Conservation (phyloP, 441 rosid species). For the Brassica balearica region DNA sequence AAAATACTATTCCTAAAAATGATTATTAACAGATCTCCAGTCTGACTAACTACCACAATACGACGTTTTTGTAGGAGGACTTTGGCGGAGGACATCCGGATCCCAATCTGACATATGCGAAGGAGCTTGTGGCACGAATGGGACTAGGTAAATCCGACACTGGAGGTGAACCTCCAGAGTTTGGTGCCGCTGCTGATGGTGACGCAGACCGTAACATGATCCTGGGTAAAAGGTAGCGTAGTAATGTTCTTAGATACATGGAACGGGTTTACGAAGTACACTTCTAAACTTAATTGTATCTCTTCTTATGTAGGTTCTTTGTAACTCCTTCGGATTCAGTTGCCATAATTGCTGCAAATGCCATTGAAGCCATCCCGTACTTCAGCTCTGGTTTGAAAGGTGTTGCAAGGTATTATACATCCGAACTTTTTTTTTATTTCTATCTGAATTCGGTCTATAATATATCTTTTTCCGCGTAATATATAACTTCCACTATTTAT, state of each 20-base stretch:
- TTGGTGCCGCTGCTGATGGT: conserved; percentile 98
- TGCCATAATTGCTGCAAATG: conserved; percentile 98
- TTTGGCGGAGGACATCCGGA: conserved; percentile 99
- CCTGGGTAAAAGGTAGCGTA: conserved; percentile 85
- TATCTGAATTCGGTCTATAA: no score
- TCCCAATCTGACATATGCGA: conserved; percentile 98
- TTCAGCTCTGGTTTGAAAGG: conserved; percentile 95
- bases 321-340: conserved; percentile 99
- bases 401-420: conserved; percentile 81
- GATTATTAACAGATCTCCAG: neutral
- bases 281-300: conserved; percentile 7
- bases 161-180: conserved; percentile 64
- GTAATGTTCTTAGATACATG: conserved; percentile 7
- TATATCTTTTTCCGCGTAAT: neutral
- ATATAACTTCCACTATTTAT: conserved; percentile 11
- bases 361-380: conserved; percentile 84
- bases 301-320: conserved; percentile 68
- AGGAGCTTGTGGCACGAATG: conserved; percentile 94
- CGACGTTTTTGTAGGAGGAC: conserved; percentile 68
- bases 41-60: conserved; percentile 19
- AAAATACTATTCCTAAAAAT: neutral
- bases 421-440: no score
- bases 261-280: conserved; percentile 7
- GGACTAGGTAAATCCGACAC: conserved; percentile 82
- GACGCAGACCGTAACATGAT: conserved; percentile 98